Evolutionary conservation across 768 basidiomycete genomes (phyloP).

Genomic region (Kwoniella shandongensis): DNA sequence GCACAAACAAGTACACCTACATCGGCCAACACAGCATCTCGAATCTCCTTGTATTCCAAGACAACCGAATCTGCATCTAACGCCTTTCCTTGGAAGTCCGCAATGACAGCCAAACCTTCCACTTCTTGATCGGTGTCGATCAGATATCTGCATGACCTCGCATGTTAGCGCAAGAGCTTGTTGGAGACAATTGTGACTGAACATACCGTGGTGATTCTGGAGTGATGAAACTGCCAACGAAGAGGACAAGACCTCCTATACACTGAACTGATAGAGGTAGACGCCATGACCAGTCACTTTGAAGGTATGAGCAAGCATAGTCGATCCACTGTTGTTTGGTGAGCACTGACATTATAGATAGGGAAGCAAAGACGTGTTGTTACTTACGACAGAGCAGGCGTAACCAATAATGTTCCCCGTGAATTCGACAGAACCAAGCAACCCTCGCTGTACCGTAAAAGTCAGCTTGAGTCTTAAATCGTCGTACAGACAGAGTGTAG

Average conservation of each 20-base stretch:
- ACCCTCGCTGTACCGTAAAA: slow-evolving; percentile 65
- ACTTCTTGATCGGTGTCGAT: slow-evolving; percentile 81
- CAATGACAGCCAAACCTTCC: slow-evolving; percentile 81
- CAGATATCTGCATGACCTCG: slow-evolving; percentile 65
- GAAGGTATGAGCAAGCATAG: slow-evolving; percentile 86
- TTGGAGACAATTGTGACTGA: background rate
- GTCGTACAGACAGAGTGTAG: background rate
- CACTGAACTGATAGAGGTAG: slow-evolving; percentile 86
- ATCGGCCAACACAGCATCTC: slow-evolving; percentile 59
- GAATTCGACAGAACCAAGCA: slow-evolving; percentile 92
- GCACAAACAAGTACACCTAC: slow-evolving; percentile 37
- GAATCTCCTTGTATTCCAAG: slow-evolving; percentile 88
- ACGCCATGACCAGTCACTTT: slow-evolving; percentile 85
- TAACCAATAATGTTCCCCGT: slow-evolving; percentile 91
- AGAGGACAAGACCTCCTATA: slow-evolving; percentile 76
- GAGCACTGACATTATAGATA: background rate
- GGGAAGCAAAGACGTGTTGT: background rate
- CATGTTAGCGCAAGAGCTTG: background rate
- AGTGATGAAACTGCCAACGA: slow-evolving; percentile 73
- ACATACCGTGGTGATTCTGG: slow-evolving; percentile 83
- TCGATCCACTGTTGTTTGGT: slow-evolving; percentile 66
- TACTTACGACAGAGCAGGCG: slow-evolving; percentile 77
- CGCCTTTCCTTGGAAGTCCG: slow-evolving; percentile 83
- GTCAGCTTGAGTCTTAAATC: slow-evolving; percentile 7
- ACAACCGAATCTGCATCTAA: slow-evolving; percentile 66